Evolutionary conservation across 2,329 filamentous ascomycete genomes (phyloP), one percentile per base, ranked within the genome.

Genomic region (Phialocephala sp.): DNA sequence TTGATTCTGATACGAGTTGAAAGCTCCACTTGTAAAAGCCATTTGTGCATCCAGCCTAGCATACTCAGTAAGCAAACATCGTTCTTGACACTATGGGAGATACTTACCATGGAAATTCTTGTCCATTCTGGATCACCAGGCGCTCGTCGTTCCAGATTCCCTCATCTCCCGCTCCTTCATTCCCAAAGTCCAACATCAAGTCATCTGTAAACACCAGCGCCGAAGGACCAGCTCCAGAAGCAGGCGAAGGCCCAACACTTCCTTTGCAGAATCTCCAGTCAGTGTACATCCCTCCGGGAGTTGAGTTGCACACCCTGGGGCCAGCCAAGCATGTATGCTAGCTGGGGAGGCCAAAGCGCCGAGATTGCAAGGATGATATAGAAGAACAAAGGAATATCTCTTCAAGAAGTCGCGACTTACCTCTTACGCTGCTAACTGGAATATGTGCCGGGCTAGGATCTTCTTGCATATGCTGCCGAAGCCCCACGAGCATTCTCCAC

Each of bases 401-500:
- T 3, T 32, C 27, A 6, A 32, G 27, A 32, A 32, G 27, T 32
- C 27, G 27, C 3, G 3, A 32, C 27, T 32, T 32, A 8, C 22
- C 12, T 20, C 24, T 22, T 2, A 35, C 36, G 41, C 24, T 56
- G 12, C 50, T 43, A 9, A 24, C 20, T 22, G 45, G n/a, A 24
- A 50, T 22, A 50, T 50, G 45, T 8, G 45, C 3, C 22, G 45
- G 45, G n/a, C 45, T 24, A 22, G n/a, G 6, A 24, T 11, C 37
- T 22, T 60, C 59, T 43, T 41, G n/a, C 59, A 68, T 64, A 15
- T 65, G 56, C 11, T 43, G n/a, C 15, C 65, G 39, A n/a, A 72
- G 47, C 32, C 67, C 43, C 1, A 65, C 54, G 4, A 71, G 50
- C 27, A 68, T 37, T 54, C 61, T 59, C 70, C 68, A 72, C 61